Evolutionary conservation across 257 asterid genomes (phyloP), one percentile per base, ranked within the genome.

Genomic region (Misopates orontium): DNA sequence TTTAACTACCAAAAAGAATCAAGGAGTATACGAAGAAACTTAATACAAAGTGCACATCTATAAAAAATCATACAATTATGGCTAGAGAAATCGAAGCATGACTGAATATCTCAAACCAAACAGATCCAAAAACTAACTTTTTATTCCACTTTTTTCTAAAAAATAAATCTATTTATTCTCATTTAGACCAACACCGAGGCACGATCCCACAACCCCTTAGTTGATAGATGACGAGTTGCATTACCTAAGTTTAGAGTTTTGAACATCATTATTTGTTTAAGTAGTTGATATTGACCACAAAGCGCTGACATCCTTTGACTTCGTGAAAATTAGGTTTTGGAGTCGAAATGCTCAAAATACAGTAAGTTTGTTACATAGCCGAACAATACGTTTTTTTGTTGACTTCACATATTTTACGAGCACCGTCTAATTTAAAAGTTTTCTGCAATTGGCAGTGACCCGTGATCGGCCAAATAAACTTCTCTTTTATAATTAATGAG

Each of bases 231-330:
- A 32, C 36, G 52, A 18, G 50, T 31, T 20, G 16, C 28, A 7
- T 20, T 8, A 21, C 13, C 1, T 10, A 16, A 17, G 42, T 56
- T 28, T 25, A 24, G 12, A 32, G 62, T 9, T 56, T 40, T 28
- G 32, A 15, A 28, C 4, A 14, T 28, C 31, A 25, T 56, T 3
- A 41, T 60, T 4, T 20, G 36, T 14, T 21, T n/a, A 41, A 41
- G 66, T 60, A 19, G 53, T 20, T 41, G 36, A 60, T n/a, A 42
- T 41, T 60, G 66, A 60, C 53, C n/a, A 36, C 50, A 52, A 66
- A n/a, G 25, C 52, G 44, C 22, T 39, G 12, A 53, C 23, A 23
- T 17, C 41, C 22, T 66, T 40, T 66, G 60, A 64, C 49, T 50
- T 22, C 56, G 25, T 44, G 47, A 64, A 21, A 41, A 0, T 48